Conservation (phyloP, 805 yeast species). For the Suhomyces sp. region DNA sequence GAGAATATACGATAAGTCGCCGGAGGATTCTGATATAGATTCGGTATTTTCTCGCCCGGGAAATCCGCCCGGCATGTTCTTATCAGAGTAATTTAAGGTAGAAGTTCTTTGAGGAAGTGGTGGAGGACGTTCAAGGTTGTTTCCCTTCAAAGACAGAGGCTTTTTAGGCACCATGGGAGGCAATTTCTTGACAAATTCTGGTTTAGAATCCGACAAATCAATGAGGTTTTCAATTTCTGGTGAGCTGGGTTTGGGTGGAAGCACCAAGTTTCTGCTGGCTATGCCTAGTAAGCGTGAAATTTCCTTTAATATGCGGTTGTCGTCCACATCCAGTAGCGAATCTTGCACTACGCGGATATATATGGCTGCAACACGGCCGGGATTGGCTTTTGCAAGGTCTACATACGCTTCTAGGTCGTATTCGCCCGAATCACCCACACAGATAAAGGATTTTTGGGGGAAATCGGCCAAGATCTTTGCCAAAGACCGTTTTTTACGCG, state of each 20-base stretch:
- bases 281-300: slow-evolving; percentile 20
- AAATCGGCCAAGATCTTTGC: slow-evolving; percentile 66
- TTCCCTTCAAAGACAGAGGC: slow-evolving; percentile 41
- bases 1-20: slow-evolving; percentile 20
- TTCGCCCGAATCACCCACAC: slow-evolving; percentile 96
- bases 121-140: slow-evolving; percentile 24
- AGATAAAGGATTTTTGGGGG: slow-evolving; percentile 70
- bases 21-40: not conserved
- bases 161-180: slow-evolving; percentile 46
- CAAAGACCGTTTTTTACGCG: slow-evolving; percentile 69
- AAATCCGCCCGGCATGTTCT: not conserved
- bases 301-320: slow-evolving; percentile 30
- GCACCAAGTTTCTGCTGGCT: slow-evolving; percentile 7
- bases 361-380: slow-evolving; percentile 66
- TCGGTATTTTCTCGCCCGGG: not conserved
- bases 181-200: slow-evolving; percentile 1
- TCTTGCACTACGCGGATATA: slow-evolving; percentile 75
- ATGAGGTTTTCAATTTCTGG: slow-evolving; percentile 26
- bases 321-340: slow-evolving; percentile 60
- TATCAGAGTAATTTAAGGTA: not conserved
- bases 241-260: slow-evolving; percentile 1
- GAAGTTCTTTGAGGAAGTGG: slow-evolving; percentile 31
- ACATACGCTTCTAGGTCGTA: slow-evolving; percentile 90
- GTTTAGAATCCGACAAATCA: slow-evolving; percentile 33
- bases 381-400: slow-evolving; percentile 59